phyloP scores from a whole-genome alignment of 768 basidiomycete genomes.

The Lentinula aciculospora region DNA sequence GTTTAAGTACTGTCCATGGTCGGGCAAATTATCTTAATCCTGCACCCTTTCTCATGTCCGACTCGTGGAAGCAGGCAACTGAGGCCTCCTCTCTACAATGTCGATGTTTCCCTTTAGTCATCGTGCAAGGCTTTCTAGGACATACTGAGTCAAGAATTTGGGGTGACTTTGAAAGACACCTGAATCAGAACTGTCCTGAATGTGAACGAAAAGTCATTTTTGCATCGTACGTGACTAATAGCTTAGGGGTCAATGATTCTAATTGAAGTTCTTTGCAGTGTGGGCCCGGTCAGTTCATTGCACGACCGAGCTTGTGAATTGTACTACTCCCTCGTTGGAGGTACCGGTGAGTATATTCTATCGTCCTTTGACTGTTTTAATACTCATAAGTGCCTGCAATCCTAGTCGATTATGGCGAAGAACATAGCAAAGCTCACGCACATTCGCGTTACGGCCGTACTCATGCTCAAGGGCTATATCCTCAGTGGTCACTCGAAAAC shows the following conservation, averaged over 20 bases:
- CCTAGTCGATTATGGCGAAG: slow-evolving; percentile 41
- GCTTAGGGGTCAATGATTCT: too few species aligned
- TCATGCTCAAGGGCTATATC: slow-evolving; percentile 34
- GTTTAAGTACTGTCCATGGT: too few species aligned
- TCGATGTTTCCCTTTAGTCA: slow-evolving; percentile 28
- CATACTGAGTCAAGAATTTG: slow-evolving; percentile 29
- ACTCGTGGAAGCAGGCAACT: not conserved
- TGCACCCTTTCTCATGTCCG: not conserved
- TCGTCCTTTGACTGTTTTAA: not conserved
- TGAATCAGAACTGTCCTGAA: slow-evolving; percentile 18
- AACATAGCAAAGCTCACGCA: slow-evolving; percentile 29
- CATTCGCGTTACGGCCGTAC: slow-evolving; percentile 39
- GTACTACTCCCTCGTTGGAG: slow-evolving; percentile 40
- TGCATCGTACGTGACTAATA: slow-evolving; percentile 12
- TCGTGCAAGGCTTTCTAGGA: slow-evolving; percentile 45
- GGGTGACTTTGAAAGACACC: slow-evolving; percentile 31
- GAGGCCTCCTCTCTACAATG: not conserved
- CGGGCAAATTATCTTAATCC: too few species aligned
- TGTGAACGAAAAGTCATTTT: slow-evolving; percentile 18
- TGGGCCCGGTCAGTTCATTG: slow-evolving; percentile 46
- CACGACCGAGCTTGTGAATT: slow-evolving; percentile 50
- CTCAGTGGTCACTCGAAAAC: slow-evolving; percentile 33
- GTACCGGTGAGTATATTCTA: slow-evolving; percentile 25
- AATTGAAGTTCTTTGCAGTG: slow-evolving; percentile 20
- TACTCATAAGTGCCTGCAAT: not conserved